Evolutionary conservation across 164 flowering plant species (phyloP), one percentile per base, ranked within the genome.

Genomic region (Magnolia kwangsiensis): DNA sequence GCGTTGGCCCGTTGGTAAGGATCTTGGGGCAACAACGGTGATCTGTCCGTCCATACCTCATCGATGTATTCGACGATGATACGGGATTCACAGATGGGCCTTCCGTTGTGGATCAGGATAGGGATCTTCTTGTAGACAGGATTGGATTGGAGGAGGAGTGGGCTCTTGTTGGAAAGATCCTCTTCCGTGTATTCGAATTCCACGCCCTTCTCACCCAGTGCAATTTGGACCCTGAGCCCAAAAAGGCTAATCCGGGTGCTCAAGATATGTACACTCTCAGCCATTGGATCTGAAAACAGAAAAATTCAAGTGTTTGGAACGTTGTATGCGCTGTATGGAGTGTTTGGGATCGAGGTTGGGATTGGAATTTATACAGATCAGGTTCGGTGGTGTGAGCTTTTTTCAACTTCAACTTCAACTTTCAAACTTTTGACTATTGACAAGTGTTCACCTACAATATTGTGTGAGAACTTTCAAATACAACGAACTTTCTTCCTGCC

Each of bases 51-150:
- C 82, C 82, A 80, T 8, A 63, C 51, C 55, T 80, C 75, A 31
- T 80, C 80, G 7, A 77, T 77, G 67, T 80, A 80, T 8, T 74
- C 72, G 20, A 80, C 66, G 20, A 80, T 80, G 75, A 69, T 77
- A 67, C 74, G 80, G 11, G 82, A 80, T 72, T 80, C 82, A 21
- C 78, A 80, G 23, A 74, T 70, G 75, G 82, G 72, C 37, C 74
- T 74, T 3, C 77, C 77, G 49, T 77, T 64, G 58, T 80, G 80
- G 45, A 80, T 27, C 23, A 80, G 29, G n/a, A 80, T 78, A 6
- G 82, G 82, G 77, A 80, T 20, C 69, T 74, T 74, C 78, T 80
- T 80, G 50, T 80, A 67, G 2, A 77, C 63, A 1, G 82, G 82
- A 55, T 80, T 80, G 66, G 68, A 68, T 31, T 74, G n/a, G 29